Conservation (phyloP, 208 protist species). For the Trypanosoma congolense region DNA sequence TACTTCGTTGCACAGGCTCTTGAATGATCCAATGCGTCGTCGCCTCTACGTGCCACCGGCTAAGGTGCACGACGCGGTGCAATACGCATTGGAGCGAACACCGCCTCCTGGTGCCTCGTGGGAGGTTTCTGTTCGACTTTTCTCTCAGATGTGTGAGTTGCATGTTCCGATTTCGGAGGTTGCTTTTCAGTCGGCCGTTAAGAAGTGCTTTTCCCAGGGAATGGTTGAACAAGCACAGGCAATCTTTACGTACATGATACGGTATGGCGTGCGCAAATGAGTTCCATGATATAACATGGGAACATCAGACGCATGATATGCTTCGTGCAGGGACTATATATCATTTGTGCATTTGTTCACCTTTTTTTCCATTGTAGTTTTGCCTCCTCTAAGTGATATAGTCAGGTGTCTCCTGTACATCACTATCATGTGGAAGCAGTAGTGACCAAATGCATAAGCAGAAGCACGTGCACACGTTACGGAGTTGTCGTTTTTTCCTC, state of each 20-base stretch:
- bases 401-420: too few relatives aligned
- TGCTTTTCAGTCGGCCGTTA: slow-evolving; percentile 68
- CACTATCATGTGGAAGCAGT: too few relatives aligned
- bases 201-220: slow-evolving; percentile 59
- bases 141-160: slow-evolving; percentile 49
- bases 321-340: too few relatives aligned
- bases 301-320: too few relatives aligned
- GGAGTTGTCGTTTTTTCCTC: too few relatives aligned
- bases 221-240: slow-evolving; percentile 45
- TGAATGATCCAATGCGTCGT: slow-evolving; percentile 27
- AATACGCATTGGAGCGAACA: slow-evolving; percentile 71
- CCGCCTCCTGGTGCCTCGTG: slow-evolving; percentile 40
- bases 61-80: slow-evolving; percentile 73
- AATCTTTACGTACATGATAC: slow-evolving; percentile 49
- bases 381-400: too few relatives aligned
- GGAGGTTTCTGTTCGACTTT: slow-evolving; percentile 54
- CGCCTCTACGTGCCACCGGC: slow-evolving; percentile 56
- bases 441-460: too few relatives aligned
- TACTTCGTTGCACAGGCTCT: slow-evolving; percentile 37
- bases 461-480: too few relatives aligned
- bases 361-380: too few relatives aligned
- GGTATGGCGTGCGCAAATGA: slow-evolving; percentile 24
- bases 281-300: not conserved
- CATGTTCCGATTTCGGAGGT: slow-evolving; percentile 64
- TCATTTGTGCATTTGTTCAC: too few relatives aligned